These are phyloP conservation scores for Xylaria curta DNA, from an alignment of 495 filamentous ascomycete genomes.

Conservation along the genomic window DNA sequence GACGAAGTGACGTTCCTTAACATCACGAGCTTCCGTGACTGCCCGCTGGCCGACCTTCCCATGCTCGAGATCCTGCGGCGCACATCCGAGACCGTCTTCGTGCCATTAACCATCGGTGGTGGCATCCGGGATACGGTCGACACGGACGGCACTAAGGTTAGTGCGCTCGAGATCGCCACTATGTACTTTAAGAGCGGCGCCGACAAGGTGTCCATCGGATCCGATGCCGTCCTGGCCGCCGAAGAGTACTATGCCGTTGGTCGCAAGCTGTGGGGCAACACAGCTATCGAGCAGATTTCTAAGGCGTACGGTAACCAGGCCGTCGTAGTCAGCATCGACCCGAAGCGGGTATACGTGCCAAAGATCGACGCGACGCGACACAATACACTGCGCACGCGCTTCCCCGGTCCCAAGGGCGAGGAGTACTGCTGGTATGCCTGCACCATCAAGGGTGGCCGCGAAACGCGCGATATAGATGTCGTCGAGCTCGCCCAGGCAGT, in stretches of 20 bases:
- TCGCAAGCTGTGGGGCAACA: slow-evolving; percentile 73
- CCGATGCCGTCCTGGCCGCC: slow-evolving; percentile 89
- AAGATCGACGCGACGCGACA: slow-evolving; percentile 75
- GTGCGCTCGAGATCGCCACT: slow-evolving; percentile 89
- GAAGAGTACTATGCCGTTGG: slow-evolving; percentile 81
- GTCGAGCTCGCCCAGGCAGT: slow-evolving; percentile 85
- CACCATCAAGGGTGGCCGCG: slow-evolving; percentile 92
- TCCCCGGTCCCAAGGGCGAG: slow-evolving; percentile 77
- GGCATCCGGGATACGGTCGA: slow-evolving; percentile 92
- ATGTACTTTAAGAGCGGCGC: slow-evolving; percentile 98
- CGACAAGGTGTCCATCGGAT: slow-evolving; percentile 98
- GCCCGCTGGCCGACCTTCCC: slow-evolving; percentile 85
- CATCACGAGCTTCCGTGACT: slow-evolving; percentile 96
- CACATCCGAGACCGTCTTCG: slow-evolving; percentile 92
- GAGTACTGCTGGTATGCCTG: slow-evolving; percentile 95
- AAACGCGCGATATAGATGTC: slow-evolving; percentile 89
- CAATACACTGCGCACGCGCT: slow-evolving; percentile 74
- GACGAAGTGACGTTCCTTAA: slow-evolving; percentile 98
- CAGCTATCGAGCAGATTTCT: slow-evolving; percentile 94
- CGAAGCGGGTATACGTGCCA: slow-evolving; percentile 85
- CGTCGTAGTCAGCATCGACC: slow-evolving; percentile 95
- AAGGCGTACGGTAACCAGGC: slow-evolving; percentile 95
- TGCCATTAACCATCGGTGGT: slow-evolving; percentile 94
- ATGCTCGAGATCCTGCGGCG: slow-evolving; percentile 92
- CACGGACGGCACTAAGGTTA: slow-evolving; percentile 82